phyloP scores from a whole-genome alignment of 805 yeast species.

The Brettanomyces anomalus region DNA sequence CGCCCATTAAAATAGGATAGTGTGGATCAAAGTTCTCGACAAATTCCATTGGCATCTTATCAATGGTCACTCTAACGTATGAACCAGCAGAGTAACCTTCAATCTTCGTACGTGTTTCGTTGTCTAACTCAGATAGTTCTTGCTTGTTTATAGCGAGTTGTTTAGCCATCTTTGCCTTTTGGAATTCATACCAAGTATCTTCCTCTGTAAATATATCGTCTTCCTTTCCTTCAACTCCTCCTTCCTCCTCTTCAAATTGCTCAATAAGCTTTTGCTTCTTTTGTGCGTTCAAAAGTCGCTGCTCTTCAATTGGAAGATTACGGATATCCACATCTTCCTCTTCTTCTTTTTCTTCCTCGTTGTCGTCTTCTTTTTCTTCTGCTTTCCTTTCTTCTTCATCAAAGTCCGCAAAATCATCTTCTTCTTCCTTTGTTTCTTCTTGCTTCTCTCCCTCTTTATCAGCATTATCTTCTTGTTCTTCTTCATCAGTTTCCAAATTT shows the following conservation, averaged over 20 bases:
- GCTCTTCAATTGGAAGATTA: slow-evolving; percentile 52
- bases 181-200: slow-evolving; percentile 96
- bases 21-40: slow-evolving; percentile 77
- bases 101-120: slow-evolving; percentile 64
- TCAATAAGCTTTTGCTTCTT: slow-evolving; percentile 82
- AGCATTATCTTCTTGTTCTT: slow-evolving; percentile 24
- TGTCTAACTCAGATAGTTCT: slow-evolving; percentile 65
- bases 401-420: slow-evolving; percentile 22
- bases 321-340: slow-evolving; percentile 19
- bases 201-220: slow-evolving; percentile 59
- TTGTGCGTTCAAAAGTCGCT: slow-evolving; percentile 73
- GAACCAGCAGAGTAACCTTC: slow-evolving; percentile 94
- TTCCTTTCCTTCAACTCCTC: slow-evolving; percentile 68
- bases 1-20: slow-evolving; percentile 85
- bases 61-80: slow-evolving; percentile 83
- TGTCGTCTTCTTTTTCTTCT: slow-evolving; percentile 28
- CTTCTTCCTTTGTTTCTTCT: slow-evolving; percentile 18
- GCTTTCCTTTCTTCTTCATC: slow-evolving; percentile 32
- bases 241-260: slow-evolving; percentile 84
- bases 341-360: slow-evolving; percentile 8
- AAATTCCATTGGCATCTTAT: slow-evolving; percentile 81
- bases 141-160: slow-evolving; percentile 90
- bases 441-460: slow-evolving; percentile 22
- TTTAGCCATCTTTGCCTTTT: slow-evolving; percentile 93
- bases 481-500: slow-evolving; percentile 23